Conservation (phyloP, 2,329 filamentous ascomycete genomes). For the Simplicillium sp. region DNA sequence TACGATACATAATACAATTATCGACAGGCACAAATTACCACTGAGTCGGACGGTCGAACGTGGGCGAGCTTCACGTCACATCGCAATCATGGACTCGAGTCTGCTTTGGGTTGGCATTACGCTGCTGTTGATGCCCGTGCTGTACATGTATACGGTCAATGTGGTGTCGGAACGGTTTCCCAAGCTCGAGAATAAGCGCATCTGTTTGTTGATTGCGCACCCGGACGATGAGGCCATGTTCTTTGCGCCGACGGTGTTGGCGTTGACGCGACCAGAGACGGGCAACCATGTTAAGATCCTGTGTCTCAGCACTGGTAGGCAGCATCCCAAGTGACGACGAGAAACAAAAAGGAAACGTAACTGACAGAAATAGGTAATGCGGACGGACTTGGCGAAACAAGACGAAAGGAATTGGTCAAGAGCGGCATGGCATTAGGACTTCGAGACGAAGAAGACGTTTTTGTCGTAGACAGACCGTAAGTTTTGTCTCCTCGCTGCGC, state of each 20-base stretch:
- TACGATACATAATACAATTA: no score
- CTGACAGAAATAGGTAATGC: slow-evolving; percentile 53
- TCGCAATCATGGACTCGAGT: slow-evolving; percentile 7
- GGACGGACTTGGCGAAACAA: slow-evolving; percentile 73
- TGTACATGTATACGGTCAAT: slow-evolving; percentile 43
- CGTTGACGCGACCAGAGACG: slow-evolving; percentile 68
- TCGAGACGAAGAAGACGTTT: slow-evolving; percentile 65
- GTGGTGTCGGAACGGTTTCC: slow-evolving; percentile 48
- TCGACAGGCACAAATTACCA: no score
- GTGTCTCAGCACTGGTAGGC: slow-evolving; percentile 73
- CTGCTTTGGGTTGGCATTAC: slow-evolving; percentile 2
- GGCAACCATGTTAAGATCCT: slow-evolving; percentile 92
- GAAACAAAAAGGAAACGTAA: no score
- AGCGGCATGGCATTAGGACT: slow-evolving; percentile 72
- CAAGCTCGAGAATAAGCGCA: slow-evolving; percentile 68
- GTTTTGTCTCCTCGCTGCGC: slow-evolving; percentile 13
- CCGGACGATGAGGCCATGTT: slow-evolving; percentile 99
- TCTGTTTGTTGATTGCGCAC: slow-evolving; percentile 89
- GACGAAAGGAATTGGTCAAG: slow-evolving; percentile 74
- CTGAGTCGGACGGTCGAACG: no score
- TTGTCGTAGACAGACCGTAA: slow-evolving; percentile 72
- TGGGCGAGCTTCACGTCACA: no score
- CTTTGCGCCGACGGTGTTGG: slow-evolving; percentile 80
- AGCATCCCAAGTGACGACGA: no score
- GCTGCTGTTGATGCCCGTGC: slow-evolving; percentile 32